A percentile compares a stretch with the other conserved stretches of the same genome.
Evolutionary conservation across 2,329 filamentous ascomycete species (phyloP).

Genomic region (Neurospora crassa): DNA sequence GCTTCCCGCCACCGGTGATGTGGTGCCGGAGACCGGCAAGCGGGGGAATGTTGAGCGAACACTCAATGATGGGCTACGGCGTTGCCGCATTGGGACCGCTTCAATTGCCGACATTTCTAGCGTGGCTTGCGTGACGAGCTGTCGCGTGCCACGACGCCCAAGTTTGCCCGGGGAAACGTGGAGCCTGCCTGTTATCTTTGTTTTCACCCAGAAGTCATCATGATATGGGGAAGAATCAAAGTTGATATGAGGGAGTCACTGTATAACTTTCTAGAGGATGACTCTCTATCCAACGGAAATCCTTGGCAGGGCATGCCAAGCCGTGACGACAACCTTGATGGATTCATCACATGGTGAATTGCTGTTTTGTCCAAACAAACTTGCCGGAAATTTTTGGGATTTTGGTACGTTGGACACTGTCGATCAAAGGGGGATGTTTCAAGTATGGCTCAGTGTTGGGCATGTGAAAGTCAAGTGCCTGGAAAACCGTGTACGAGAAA

Average conservation of each 20-base stretch:
- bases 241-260: not conserved
- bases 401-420: not conserved
- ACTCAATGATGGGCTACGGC: not conserved
- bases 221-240: not conserved
- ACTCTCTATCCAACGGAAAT: not conserved
- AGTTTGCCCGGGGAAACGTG: not conserved
- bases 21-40: not conserved
- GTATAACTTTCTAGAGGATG: not conserved
- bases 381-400: not conserved
- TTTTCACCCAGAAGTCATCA: not conserved
- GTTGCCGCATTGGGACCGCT: not conserved
- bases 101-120: not conserved
- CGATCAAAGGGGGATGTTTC: not conserved
- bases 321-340: not conserved
- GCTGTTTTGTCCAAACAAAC: not conserved
- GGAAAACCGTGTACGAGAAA: not conserved
- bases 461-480: not conserved
- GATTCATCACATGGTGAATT: not conserved
- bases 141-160: not conserved
- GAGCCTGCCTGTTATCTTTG: not conserved
- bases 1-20: not conserved
- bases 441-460: not conserved
- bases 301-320: not conserved
- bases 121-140: not conserved
- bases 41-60: not conserved